Base-by-base conservation (phyloP, 2,329 filamentous ascomycete species). In the Monosporascus sp. region DNA sequence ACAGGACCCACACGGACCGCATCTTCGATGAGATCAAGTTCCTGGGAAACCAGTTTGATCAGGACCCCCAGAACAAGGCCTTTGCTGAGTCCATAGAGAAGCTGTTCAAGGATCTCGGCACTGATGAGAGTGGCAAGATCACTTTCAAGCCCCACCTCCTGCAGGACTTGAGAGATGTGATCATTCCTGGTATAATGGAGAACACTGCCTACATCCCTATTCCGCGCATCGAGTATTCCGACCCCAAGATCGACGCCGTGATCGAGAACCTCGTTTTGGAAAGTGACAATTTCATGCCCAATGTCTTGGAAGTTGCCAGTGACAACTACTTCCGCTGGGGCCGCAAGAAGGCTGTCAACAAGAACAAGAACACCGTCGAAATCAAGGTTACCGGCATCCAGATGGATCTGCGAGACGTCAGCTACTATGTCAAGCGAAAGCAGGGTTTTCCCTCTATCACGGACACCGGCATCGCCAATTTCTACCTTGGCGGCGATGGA, bases 261-360 rank as follows among this genome's bases (percentile, higher is more conserved):
- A 82, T 99, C 45, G 94, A 99, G 77, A 99, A 99, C 71, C 77
- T 99, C 11, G 88, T 97, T 46, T 82, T 99, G 50, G 94, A 99
- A 75, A 92, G 90, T 60, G 92, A 97, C 77, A 99, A 99, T 74
- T 85, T 99, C 63, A 91, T 92, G 74, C 94, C 94, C 58, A 99
- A 99, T 64, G 80, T 93, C 5, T 72, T 96, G 40, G 93, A 99
- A 71, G 80, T 97, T 57, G 83, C 86, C 55, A 94, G 85, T 68
- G 92, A 97, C 75, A 94, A 97, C 77, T 95, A 94, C 77, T 91
- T 92, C 82, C 86, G 89, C 61, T 96, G 89, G 86, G 94, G 93
- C 38, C 91, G 94, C 68, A 97, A 95, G 85, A 87, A 86, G 69
- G 80, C 91, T 63, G 77, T 81, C 64, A 95, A 82, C 78, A 90